Evolutionary conservation across 116 monocot species (phyloP).

Genomic region (Papilionanthe hybrid): DNA sequence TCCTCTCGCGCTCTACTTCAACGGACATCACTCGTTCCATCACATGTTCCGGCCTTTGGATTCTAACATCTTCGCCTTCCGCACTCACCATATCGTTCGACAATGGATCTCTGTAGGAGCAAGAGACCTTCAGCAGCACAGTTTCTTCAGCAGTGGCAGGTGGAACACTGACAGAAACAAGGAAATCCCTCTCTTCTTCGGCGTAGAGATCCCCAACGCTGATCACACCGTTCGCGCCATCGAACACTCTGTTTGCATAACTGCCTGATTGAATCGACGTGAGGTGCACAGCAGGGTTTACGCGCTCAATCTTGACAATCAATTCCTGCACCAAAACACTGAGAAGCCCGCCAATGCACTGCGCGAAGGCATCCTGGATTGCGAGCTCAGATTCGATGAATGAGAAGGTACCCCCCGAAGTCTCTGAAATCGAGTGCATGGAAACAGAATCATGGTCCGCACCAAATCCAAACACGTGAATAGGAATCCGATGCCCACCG

Average conservation of each 20-base stretch:
- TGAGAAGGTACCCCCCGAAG: conserved; percentile 71
- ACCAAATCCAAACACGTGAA: conserved; percentile 76
- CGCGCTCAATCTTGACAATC: conserved; percentile 31
- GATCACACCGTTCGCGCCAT: conserved; percentile 30
- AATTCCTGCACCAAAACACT: conserved; percentile 69
- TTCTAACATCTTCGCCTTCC: conserved; percentile 13
- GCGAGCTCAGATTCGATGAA: conserved; percentile 56
- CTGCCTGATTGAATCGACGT: conserved; percentile 42
- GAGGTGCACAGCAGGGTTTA: conserved; percentile 23
- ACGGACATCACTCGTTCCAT: conserved; percentile 17
- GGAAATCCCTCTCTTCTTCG: conserved; percentile 68
- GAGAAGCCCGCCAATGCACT: conserved; percentile 78
- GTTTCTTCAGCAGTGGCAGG: conserved; percentile 1
- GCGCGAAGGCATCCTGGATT: conserved; percentile 74
- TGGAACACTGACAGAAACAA: conserved; percentile 52
- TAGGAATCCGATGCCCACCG: conserved; percentile 20
- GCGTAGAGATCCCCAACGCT: conserved; percentile 62
- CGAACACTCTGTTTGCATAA: conserved; percentile 28
- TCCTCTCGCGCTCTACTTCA: conserved; percentile 62
- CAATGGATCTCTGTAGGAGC: conserved; percentile 33
- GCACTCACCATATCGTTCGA: conserved; percentile 16
- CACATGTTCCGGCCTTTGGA: conserved; percentile 29
- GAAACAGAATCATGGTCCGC: conserved; percentile 56
- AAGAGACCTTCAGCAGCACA: conserved; percentile 28
- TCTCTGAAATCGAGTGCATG: conserved; percentile 58